Conservation (phyloP, 176 grass and related monocot species). For the Phoenix dactylifera region DNA sequence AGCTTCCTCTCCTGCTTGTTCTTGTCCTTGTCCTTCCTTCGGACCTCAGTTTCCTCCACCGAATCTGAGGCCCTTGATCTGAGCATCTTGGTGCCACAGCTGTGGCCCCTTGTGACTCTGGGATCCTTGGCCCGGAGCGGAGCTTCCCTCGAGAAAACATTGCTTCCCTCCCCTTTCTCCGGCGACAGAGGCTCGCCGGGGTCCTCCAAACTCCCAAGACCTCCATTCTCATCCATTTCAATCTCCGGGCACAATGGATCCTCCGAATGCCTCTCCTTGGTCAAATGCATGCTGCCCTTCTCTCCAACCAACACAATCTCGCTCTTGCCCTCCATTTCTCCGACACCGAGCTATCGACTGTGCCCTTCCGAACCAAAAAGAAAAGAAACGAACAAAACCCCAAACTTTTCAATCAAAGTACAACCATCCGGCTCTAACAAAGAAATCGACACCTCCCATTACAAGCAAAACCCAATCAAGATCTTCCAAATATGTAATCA, state of each 20-base stretch:
- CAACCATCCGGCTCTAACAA: too few species aligned
- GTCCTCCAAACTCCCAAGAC: constrained; percentile 8
- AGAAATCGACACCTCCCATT: too few species aligned
- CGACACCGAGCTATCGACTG: too few species aligned
- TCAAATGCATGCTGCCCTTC: constrained; percentile 25
- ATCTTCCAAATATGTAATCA: too few species aligned
- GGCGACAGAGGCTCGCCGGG: too few species aligned
- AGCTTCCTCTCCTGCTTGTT: constrained; percentile 65
- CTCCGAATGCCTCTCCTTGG: constrained; percentile 26
- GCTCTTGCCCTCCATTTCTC: constrained; percentile 34
- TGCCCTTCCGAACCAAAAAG: too few species aligned
- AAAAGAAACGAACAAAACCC: too few species aligned
- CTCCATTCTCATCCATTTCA: constrained; percentile 47
- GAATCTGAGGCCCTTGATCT: constrained; percentile 59
- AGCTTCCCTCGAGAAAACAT: constrained; percentile 46
- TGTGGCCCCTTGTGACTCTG: constrained; percentile 25
- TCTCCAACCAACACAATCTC: constrained; percentile 14
- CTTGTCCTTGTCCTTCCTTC: constrained; percentile 30
- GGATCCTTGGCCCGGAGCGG: constrained; percentile 34
- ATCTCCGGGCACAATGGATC: constrained; percentile 28
- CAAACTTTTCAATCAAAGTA: too few species aligned
- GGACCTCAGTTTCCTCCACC: constrained; percentile 35
- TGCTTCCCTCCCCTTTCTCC: constrained; percentile 30
- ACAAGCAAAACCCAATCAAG: too few species aligned
- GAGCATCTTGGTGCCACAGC: constrained; percentile 35